Percentiles rank a stretch among this genome's conserved stretches.
Conservation (phyloP, 2,329 filamentous ascomycete genomes). For the Balansia obtecta region DNA sequence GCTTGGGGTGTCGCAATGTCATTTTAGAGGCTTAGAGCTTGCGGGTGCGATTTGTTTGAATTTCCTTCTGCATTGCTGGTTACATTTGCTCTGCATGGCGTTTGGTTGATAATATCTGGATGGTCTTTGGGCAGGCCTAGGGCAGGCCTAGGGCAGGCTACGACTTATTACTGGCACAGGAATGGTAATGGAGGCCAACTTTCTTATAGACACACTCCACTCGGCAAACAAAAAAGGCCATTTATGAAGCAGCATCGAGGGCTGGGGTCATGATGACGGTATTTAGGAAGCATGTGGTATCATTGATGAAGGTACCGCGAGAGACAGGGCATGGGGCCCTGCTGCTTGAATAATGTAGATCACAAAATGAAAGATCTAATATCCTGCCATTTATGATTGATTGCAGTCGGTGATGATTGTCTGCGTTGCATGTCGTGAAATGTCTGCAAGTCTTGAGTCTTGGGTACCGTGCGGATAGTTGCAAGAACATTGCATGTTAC, state of each 20-base stretch:
- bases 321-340: slow-evolving; percentile 14
- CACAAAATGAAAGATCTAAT: slow-evolving; percentile 1
- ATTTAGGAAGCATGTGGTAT: slow-evolving; percentile 1
- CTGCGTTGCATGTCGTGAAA: neutral
- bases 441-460: too few relatives aligned
- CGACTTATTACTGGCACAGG: neutral
- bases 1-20: slow-evolving; percentile 10
- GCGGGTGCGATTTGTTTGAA: neutral
- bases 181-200: slow-evolving; percentile 9
- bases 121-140: slow-evolving; percentile 6
- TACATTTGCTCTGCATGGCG: slow-evolving; percentile 13
- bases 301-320: slow-evolving; percentile 10
- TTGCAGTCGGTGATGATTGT: neutral
- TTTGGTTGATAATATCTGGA: slow-evolving; percentile 14
- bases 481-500: neutral
- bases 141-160: slow-evolving; percentile 1
- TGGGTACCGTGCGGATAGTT: neutral
- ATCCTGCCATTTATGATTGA: neutral
- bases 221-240: slow-evolving; percentile 27
- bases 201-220: slow-evolving; percentile 37
- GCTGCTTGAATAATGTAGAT: slow-evolving; percentile 18
- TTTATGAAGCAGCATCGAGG: slow-evolving; percentile 17
- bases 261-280: slow-evolving; percentile 6
- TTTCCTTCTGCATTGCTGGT: slow-evolving; percentile 2
- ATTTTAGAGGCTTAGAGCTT: slow-evolving; percentile 9